Evolutionary conservation across 108 stramenopile species (phyloP), one percentile per base, ranked within the genome.

Genomic region (Stephanodiscus triporus): DNA sequence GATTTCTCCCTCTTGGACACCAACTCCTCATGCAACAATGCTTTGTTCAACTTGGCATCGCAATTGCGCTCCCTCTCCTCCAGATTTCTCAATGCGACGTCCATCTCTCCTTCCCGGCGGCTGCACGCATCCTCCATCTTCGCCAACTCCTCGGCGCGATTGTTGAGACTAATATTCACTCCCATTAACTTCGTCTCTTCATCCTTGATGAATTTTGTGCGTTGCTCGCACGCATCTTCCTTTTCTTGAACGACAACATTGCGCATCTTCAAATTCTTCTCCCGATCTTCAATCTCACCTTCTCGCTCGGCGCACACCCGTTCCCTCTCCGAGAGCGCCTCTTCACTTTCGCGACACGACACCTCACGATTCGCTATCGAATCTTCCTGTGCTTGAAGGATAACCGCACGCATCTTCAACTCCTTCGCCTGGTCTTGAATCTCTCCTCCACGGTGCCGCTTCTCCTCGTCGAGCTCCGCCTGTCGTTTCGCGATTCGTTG

Each of bases 161-260:
- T 14, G 45, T 57, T 49, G 32, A 75, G 58, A 49, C 66, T 57
- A 9, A 50, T n/a, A 14, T 58, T 64, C 16, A 47, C 57, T 27
- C 38, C 20, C 29, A 62, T 61, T 3, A 76, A 45, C 37, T 63
- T 59, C 11, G 3, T 26, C 62, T 76, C 75, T n/a, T 51, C 2
- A 43, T 76, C 45, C 8, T 38, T 30, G 9, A 76, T 56, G 9
- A 29, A 45, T 53, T 61, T 37, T 60, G 72, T 72, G 10, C 78
- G 71, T 60, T 72, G 51, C 14, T 36, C 38, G 42, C 78, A 79
- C 9, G 66, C 57, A 10, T 68, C 53, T 63, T 72, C 71, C 37
- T 61, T 64, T 50, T n/a, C 57, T 20, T 53, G 40, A 42, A 71
- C 47, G 20, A 17, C 49, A 24, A 62, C 38, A 43, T 16, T 59